A percentile compares a stretch with the other conserved stretches of the same genome.
Evolutionary conservation across 164 flowering plant genomes (phyloP).

Genomic region (Chimonanthus salicifolius): DNA sequence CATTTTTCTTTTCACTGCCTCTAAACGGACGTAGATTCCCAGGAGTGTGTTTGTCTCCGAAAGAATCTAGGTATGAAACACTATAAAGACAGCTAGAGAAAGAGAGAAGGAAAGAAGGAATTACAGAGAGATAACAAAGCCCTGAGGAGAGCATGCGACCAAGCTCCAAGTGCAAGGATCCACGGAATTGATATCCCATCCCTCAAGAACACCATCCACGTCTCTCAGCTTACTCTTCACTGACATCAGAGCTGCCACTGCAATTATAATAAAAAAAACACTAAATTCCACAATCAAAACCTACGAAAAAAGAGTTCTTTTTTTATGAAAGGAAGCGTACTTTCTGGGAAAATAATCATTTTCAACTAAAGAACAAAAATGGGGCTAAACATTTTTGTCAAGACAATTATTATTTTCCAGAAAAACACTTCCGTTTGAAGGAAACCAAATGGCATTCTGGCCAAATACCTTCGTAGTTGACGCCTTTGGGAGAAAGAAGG

Average conservation of each 20-base stretch:
- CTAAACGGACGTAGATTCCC: no score
- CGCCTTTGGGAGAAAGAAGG: conserved; percentile 92
- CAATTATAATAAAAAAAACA: not conserved
- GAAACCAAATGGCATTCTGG: not conserved
- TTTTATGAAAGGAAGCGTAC: no score
- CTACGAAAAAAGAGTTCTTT: not conserved
- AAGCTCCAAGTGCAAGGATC: conserved; percentile 98
- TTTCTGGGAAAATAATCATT: no score
- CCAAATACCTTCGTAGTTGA: conserved; percentile 80
- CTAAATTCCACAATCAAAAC: not conserved
- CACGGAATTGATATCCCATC: conserved; percentile 97
- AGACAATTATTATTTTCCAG: not conserved
- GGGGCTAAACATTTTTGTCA: not conserved
- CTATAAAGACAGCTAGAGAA: conserved; percentile 1
- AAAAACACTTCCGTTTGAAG: not conserved
- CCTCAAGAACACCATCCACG: conserved; percentile 50
- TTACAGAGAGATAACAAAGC: conserved; percentile 85
- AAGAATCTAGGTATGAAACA: not conserved
- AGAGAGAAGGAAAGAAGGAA: conserved; percentile 15
- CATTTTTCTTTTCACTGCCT: not conserved
- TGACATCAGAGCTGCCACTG: conserved; percentile 94
- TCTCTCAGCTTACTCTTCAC: conserved; percentile 72
- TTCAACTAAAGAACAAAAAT: not conserved
- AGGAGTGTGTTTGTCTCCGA: no score
- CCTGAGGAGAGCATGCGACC: conserved; percentile 81